phyloP scores from a whole-genome alignment of 2,329 filamentous ascomycete species.

The Ophiostoma perfectum region DNA sequence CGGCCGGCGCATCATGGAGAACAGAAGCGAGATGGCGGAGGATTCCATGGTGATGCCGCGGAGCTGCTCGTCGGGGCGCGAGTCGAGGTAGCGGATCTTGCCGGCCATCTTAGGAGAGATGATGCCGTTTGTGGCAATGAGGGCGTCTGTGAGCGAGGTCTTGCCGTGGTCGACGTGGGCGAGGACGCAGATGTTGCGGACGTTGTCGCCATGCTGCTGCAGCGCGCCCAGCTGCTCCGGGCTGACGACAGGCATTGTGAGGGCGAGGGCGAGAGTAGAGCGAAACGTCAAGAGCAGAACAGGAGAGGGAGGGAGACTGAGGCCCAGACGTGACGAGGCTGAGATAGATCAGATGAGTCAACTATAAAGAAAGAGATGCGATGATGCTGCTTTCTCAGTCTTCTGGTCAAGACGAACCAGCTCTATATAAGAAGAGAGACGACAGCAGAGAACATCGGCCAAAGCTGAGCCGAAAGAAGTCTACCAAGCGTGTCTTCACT shows the following conservation, averaged over 20 bases:
- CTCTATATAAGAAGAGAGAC: no score
- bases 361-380: neutral
- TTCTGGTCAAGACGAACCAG: neutral
- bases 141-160: slow-evolving; percentile 90
- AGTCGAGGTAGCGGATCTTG: slow-evolving; percentile 97
- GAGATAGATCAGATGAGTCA: neutral
- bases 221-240: slow-evolving; percentile 86
- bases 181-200: slow-evolving; percentile 96
- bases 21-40: slow-evolving; percentile 92
- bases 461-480: no score
- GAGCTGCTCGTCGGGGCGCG: slow-evolving; percentile 88
- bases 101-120: slow-evolving; percentile 96
- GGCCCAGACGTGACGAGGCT: neutral
- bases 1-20: slow-evolving; percentile 77
- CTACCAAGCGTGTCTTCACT: no score
- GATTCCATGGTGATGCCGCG: slow-evolving; percentile 99
- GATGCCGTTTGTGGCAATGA: slow-evolving; percentile 98
- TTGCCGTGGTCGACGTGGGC: slow-evolving; percentile 98
- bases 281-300: neutral
- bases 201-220: slow-evolving; percentile 79
- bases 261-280: neutral
- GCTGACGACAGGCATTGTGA: slow-evolving; percentile 78
- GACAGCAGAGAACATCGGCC: no score
- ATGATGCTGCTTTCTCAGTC: no score
- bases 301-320: neutral